Evolutionary conservation across 495 filamentous ascomycete species (phyloP).

Genomic region (Tetracladium setigerum): DNA sequence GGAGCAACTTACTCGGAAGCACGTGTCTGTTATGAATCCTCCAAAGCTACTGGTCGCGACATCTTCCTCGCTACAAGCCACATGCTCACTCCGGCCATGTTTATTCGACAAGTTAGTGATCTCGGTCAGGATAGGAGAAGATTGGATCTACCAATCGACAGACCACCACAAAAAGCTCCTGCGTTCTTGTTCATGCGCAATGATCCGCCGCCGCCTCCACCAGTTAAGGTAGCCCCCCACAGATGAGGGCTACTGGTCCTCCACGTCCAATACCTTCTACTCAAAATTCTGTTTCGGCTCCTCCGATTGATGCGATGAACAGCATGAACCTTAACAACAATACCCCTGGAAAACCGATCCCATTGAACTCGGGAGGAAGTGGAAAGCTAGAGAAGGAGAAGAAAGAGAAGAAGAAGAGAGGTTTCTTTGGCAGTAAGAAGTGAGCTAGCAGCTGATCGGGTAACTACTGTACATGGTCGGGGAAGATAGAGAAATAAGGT

Average conservation of each 20-base stretch:
- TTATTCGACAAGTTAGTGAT: constrained; percentile 73
- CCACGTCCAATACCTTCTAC: constrained; percentile 1
- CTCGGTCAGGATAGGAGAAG: constrained; percentile 64
- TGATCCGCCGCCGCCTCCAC: constrained; percentile 30
- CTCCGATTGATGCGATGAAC: constrained; percentile 51
- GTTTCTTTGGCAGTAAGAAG: constrained; percentile 68
- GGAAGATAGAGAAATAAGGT: no score
- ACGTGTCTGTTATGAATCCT: constrained; percentile 82
- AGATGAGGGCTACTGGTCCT: constrained; percentile 9
- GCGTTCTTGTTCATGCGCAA: constrained; percentile 83
- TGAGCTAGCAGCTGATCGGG: no score
- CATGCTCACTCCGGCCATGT: constrained; percentile 78
- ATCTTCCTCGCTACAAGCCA: constrained; percentile 88
- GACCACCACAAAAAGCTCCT: constrained; percentile 71
- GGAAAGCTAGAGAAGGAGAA: constrained; percentile 41
- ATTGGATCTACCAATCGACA: constrained; percentile 74
- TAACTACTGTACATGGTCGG: no score
- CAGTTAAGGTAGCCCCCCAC: constrained; percentile 16
- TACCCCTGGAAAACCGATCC: neutral
- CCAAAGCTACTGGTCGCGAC: constrained; percentile 61
- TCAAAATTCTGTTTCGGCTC: constrained; percentile 7
- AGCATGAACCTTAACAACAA: constrained; percentile 44
- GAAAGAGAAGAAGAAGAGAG: constrained; percentile 67
- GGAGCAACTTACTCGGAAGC: constrained; percentile 90
- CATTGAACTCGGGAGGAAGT: constrained; percentile 32